Conservation (phyloP, 2,329 filamentous ascomycete genomes). For the Aspergillus brunneoviolaceus region DNA sequence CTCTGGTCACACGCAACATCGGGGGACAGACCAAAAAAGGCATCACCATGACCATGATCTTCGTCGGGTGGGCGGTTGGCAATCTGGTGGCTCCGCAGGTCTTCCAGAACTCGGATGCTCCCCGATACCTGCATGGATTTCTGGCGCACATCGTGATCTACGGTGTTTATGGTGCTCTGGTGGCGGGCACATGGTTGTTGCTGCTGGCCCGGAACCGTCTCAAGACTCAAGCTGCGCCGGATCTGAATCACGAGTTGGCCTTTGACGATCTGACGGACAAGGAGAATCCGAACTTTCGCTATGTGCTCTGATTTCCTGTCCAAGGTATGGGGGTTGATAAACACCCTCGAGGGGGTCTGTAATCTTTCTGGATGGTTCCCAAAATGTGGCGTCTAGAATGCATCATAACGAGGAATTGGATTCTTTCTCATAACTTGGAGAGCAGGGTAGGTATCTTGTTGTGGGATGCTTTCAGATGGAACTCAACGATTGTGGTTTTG, state of each 20-base stretch:
- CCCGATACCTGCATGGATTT: conserved; percentile 19
- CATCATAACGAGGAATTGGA: too few species aligned
- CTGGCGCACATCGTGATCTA: conserved; percentile 19
- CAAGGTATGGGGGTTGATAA: too few species aligned
- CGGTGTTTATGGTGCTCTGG: conserved; percentile 15
- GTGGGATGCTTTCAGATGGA: too few species aligned
- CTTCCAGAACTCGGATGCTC: conserved; percentile 13
- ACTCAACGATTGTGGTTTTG: too few species aligned
- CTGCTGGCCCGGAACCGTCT: neutral
- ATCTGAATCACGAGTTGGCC: conserved; percentile 16
- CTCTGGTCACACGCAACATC: conserved; percentile 59
- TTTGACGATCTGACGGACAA: conserved; percentile 18
- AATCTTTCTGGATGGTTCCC: too few species aligned
- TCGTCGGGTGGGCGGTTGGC: conserved; percentile 43
- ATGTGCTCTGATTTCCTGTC: conserved; percentile 3
- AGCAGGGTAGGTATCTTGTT: too few species aligned
- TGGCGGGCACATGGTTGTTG: neutral
- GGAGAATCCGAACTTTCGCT: conserved; percentile 20
- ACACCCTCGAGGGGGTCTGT: too few species aligned
- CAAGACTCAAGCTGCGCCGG: neutral
- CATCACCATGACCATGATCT: conserved; percentile 63
- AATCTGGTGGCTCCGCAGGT: conserved; percentile 19
- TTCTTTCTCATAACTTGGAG: too few species aligned
- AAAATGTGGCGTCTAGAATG: too few species aligned
- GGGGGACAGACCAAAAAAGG: conserved; percentile 71